Base-by-base conservation (phyloP, 2,329 filamentous ascomycete genomes). In the Phaeosphaeria sp. region DNA sequence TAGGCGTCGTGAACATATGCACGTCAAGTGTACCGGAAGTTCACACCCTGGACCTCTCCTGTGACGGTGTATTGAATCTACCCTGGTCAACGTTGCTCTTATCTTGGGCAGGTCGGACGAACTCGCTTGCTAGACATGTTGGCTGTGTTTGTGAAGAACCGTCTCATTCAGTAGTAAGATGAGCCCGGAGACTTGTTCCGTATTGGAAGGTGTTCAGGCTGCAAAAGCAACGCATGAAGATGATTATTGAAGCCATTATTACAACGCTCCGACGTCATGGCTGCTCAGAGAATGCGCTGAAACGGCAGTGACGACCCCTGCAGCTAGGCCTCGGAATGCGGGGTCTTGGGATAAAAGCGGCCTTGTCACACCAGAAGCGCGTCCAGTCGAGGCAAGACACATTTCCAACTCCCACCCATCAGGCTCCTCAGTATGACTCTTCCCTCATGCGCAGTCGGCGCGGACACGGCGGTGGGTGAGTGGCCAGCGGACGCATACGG, bases 21-120 rank as follows among this genome's bases (percentile, higher is more conserved):
- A 39, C 20, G 18, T 39, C 8, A 22, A 22, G 13, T 5, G 25
- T 33, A 52, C 77, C 82, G 79, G 69, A 83, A 85, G 71, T 80
- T 83, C 60, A 85, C 82, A 39, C 81, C 81, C 71, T 83, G 81
- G 39, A 83, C 81, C 25, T 75, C 65, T 55, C 81, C 81, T 22
- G 78, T 68, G 58, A 83, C 81, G 58, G 74, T 80, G 77, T 78
- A 83, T 9, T 75, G 76, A 56, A 83, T 82, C 81, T 82, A 57
- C 18, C 44, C 44, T 44, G 55, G 56, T 74, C 49, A 71, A 64
- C 50, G 44, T 36, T 58, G 63, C 45, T 56, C 63, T 56, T 24
- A 40, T 20, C 36, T 42, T 21, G 18, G 36, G n/a, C 13, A 18
- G 49, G 25, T 39, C 8, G 56, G 45, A 68, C 72, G 52, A 57